A percentile compares a stretch with the other conserved stretches of the same genome.
These are phyloP conservation scores for Lunularia cruciata DNA, from an alignment of 225 moss, liverwort and hornwort genomes.

Conservation along the genomic window DNA sequence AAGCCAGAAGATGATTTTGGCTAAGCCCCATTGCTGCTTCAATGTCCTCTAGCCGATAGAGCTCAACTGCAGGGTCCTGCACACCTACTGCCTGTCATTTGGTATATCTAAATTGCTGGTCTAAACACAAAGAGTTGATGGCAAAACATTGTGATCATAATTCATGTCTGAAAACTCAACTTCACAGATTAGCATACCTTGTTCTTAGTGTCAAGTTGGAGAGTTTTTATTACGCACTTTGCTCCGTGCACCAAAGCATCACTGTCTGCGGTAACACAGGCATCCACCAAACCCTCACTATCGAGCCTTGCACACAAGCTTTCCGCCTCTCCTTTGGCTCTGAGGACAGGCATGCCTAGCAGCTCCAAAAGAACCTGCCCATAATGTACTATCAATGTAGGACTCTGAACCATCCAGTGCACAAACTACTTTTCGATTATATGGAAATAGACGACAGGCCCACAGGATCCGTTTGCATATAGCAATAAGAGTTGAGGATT, in stretches of 20 bases:
- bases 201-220: conserved; percentile 35
- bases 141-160: not conserved
- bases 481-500: too few relatives aligned
- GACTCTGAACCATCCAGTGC: too few relatives aligned
- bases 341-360: conserved; percentile 52
- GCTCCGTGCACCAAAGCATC: conserved; percentile 55
- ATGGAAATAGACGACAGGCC: too few relatives aligned
- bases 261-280: conserved; percentile 54
- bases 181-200: conserved; percentile 1
- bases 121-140: too few relatives aligned
- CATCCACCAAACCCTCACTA: conserved; percentile 47
- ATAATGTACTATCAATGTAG: not conserved
- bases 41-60: conserved; percentile 36
- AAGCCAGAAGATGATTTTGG: conserved; percentile 43
- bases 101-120: too few relatives aligned
- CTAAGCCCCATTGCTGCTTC: conserved; percentile 36
- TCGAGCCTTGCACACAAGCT: conserved; percentile 54
- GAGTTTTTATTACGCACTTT: conserved; percentile 40
- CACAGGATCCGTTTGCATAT: too few relatives aligned
- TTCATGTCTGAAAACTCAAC: too few relatives aligned
- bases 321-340: conserved; percentile 53
- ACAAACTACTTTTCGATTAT: too few relatives aligned
- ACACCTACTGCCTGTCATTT: not conserved
- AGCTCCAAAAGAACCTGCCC: conserved; percentile 37
- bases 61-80: conserved; percentile 46